Base-by-base conservation (phyloP, 345 rosid species). In the Eucalyptus cloeziana region DNA sequence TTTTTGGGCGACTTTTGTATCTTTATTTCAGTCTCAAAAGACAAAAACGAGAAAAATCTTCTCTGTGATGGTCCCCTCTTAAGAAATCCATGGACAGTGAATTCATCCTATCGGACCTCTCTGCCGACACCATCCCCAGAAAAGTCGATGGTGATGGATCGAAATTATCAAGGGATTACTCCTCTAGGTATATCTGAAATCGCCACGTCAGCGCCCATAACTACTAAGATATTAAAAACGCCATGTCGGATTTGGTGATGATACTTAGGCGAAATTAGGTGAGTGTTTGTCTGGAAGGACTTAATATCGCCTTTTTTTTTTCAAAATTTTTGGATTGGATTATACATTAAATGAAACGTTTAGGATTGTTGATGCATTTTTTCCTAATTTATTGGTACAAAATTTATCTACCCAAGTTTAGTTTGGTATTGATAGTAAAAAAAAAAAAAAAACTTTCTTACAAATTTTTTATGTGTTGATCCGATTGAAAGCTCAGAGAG, bases 191-290 rank as follows among this genome's bases (percentile, higher is more conserved):
- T 56, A 56, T 24, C 3, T 56, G 1, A 56, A 56, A 56, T 56
- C 62, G 1, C 62, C 62, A 56, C 13, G 1, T 56, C 30, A 56
- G 6, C 6, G 5, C 27, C 12, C 62, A 56, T 56, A 56, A 56
- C 30, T 22, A 56, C 13, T 0, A 4, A 56, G 62, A 56, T 56
- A 24, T 56, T 56, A 22, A 4, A 56, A 22, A 56, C 0, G 30
- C 13, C 62, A 0, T 9, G 62, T 56, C 30, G 62, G 30, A 22
- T 56, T 56, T 56, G 30, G 62, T 56, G 31, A 5, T 25, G 31
- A 60, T 0, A 11, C 4, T 31, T 3, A 30, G 31, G n/a, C 31
- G 0, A 60, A 60, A 27, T 60, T 27, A 0, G 16, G 67, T 5
- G 67, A 60, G 67, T 27, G 1, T 6, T 60, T 27, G 31, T 27